Evolutionary conservation across 371 early-diverging fungal genomes (phyloP), one percentile per base, ranked within the genome.

Genomic region (Mortierella sp.): DNA sequence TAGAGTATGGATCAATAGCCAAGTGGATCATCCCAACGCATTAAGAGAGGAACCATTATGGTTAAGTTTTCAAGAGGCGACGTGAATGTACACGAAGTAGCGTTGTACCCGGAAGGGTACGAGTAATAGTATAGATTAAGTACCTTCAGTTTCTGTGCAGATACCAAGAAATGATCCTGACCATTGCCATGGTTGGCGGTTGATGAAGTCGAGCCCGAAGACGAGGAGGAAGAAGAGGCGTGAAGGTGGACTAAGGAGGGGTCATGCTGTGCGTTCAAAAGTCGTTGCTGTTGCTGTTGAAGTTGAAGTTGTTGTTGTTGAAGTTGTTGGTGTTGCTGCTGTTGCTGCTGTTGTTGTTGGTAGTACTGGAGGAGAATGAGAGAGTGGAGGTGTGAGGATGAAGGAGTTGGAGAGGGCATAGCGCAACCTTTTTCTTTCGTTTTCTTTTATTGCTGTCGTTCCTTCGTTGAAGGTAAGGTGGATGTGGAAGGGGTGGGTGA

Each of bases 131-230:
- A 29, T 54, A 16, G 24, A 16, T 58, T 21, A 14, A 8, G 3
- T 75, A 83, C 83, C 83, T 79, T 83, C 48, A 83, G 77, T 43
- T 79, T 83, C 44, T 79, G 83, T 54, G 80, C 71, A 38, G 83
- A 60, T 3, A 83, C 60, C 3, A 79, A 38, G 27, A 41, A 38
- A 16, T 79, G 80, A 4, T 79, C 77, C 55, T 77, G 74, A 4
- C 51, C 21, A n/a, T 24, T 24, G 56, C 65, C 65, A 21, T 65
- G 65, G 7, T 35, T 21, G 18, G 3, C 7, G 6, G 35, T 65
- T 10, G 38, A 38, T 14, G 38, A 1, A 38, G 35, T 12, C 60
- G 60, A 60, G 11, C n/a, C 27, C 14, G 60, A 60, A 6, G 60
- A 60, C 11, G 65, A 65, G 21, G 65, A 14, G 14, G 18, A 29